phyloP scores from a whole-genome alignment of 2,329 filamentous ascomycete species.

The Colletotrichum sp. region DNA sequence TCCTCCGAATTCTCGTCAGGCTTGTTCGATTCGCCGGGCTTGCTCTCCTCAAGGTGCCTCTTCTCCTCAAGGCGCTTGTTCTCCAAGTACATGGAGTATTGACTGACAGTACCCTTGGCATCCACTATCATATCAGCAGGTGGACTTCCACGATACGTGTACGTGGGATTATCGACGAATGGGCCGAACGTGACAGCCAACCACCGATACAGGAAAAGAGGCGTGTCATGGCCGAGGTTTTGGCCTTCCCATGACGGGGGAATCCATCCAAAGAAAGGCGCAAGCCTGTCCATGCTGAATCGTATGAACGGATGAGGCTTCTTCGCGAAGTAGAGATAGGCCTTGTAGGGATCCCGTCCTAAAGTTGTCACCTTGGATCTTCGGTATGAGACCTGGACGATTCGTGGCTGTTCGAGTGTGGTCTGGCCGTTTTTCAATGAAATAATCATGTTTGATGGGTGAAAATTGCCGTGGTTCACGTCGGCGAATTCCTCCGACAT shows the following conservation, averaged over 20 bases:
- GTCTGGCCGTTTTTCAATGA: not conserved
- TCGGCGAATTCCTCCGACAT: not conserved
- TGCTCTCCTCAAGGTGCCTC: no score
- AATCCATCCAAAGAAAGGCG: not conserved
- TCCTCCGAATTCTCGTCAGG: no score
- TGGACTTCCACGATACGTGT: fast-evolving
- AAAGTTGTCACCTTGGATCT: not conserved
- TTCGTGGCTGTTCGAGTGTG: not conserved
- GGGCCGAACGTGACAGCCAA: not conserved
- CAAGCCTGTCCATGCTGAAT: not conserved
- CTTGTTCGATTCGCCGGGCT: no score
- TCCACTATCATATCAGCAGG: no score
- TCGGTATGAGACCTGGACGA: not conserved
- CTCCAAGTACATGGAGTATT: no score
- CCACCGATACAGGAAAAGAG: not conserved
- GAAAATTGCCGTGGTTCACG: not conserved
- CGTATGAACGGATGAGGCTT: not conserved
- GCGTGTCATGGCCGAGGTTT: not conserved
- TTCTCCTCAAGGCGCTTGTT: no score
- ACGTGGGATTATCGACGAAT: fast-evolving
- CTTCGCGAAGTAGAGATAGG: not conserved
- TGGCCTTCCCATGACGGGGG: not conserved
- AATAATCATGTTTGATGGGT: not conserved
- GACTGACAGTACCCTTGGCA: no score
- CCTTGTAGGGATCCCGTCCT: not conserved